A percentile compares a stretch with the other conserved stretches of the same genome.
Evolutionary conservation across 2,329 filamentous ascomycete species (phyloP).

Genomic region (Penicillium sp.): DNA sequence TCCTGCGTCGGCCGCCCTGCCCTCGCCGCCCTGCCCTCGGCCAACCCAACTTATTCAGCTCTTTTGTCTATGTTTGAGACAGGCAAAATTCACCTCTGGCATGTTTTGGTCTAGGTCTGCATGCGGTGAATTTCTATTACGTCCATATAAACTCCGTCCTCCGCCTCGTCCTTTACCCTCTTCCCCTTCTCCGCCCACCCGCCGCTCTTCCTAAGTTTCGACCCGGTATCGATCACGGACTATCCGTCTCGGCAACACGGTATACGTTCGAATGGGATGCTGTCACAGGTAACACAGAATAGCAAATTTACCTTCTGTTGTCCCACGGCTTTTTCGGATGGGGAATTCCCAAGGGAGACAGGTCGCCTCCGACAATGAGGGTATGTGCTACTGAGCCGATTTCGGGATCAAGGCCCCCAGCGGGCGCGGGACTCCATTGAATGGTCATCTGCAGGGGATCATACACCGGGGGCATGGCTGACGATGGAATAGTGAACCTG

Average conservation of each 20-base stretch:
- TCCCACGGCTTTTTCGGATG: slow-evolving; percentile 60
- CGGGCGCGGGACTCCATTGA: not conserved
- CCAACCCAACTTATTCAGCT: slow-evolving; percentile 13
- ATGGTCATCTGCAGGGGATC: not conserved
- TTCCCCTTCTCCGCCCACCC: not conserved
- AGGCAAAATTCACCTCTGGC: slow-evolving; percentile 19
- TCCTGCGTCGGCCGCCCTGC: slow-evolving; percentile 11
- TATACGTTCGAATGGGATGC: slow-evolving; percentile 25
- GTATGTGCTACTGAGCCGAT: slow-evolving; percentile 56
- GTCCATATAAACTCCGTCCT: slow-evolving; percentile 18
- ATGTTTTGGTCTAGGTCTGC: slow-evolving; percentile 18
- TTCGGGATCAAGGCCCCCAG: not conserved
- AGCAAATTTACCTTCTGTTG: slow-evolving; percentile 24
- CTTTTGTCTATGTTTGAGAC: slow-evolving; percentile 17
- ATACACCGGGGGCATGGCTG: slow-evolving; percentile 22
- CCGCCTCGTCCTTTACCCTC: slow-evolving; percentile 5
- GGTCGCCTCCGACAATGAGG: slow-evolving; percentile 89
- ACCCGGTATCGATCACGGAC: not conserved
- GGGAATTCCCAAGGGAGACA: slow-evolving; percentile 95
- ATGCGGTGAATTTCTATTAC: slow-evolving; percentile 18
- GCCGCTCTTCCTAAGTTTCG: slow-evolving; percentile 1
- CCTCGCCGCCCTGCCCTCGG: slow-evolving; percentile 19
- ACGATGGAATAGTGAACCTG: slow-evolving; percentile 73
- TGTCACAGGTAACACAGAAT: slow-evolving; percentile 31
- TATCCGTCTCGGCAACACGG: not conserved